Percentiles rank a stretch among this genome's conserved stretches.
These are phyloP conservation scores for Spergularia marina DNA, from an alignment of 148 eudicot genomes.

Conservation along the genomic window DNA sequence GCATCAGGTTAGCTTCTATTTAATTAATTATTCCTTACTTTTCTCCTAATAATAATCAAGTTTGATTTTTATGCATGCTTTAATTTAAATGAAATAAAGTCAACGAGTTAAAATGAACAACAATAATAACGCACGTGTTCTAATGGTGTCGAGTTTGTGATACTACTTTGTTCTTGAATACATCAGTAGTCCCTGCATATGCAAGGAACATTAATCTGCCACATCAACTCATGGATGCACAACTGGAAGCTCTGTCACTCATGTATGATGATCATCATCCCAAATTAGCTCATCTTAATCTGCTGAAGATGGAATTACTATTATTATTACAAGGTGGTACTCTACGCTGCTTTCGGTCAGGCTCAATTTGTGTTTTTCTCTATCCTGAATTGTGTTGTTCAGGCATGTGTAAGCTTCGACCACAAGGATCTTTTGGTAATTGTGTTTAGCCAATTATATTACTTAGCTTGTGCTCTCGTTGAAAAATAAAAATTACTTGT, in stretches of 20 bases:
- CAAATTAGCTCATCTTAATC: background rate
- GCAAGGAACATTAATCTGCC: background rate
- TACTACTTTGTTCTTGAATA: background rate
- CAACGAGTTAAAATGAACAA: too few relatives aligned
- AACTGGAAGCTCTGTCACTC: background rate
- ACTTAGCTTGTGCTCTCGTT: too few relatives aligned
- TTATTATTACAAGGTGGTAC: background rate
- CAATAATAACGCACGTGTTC: too few relatives aligned
- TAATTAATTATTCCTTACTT: too few relatives aligned
- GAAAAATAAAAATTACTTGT: too few relatives aligned
- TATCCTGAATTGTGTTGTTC: constrained; percentile 18
- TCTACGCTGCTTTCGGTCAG: background rate
- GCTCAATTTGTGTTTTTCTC: background rate
- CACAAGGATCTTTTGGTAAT: constrained; percentile 7
- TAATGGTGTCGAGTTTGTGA: too few relatives aligned
- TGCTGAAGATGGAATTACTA: background rate
- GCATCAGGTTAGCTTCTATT: too few relatives aligned
- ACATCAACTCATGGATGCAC: constrained; percentile 1
- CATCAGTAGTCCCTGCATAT: background rate
- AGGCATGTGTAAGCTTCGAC: constrained; percentile 16
- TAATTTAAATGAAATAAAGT: too few relatives aligned
- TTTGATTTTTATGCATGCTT: too few relatives aligned
- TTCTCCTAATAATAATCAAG: too few relatives aligned
- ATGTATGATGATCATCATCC: background rate
- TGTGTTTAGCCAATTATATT: background rate